Base-by-base conservation (phyloP, 768 basidiomycete species). In the Russula griseocarnosa region DNA sequence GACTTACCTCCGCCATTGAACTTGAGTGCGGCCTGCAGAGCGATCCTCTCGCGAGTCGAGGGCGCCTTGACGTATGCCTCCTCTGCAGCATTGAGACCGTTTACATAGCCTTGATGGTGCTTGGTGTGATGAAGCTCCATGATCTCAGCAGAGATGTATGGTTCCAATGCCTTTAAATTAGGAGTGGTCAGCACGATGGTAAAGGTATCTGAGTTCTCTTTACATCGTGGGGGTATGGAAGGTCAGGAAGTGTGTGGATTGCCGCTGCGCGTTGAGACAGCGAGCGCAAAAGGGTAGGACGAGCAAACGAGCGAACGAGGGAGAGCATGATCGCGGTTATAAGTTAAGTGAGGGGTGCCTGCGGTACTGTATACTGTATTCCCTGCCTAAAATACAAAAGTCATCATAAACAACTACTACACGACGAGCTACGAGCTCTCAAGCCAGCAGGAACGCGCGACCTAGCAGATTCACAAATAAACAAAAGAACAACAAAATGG, bases 121-220 rank as follows among this genome's bases (percentile, higher is more conserved):
- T 94, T 94, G 62, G 82, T 80, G 77, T 98, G 94, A 73, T 97
- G 96, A 62, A 98, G 79, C 60, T 81, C 86, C 95, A 98, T 98
- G 67, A 99, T 98, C 73, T 94, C 83, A 69, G 84, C 81, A 1
- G 90, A 90, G 75, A 99, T 95, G 71, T 87, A 82, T 11, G 96
- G 96, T 77, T 98, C 94, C 68, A 98, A 86, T 11, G 93, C 92
- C 87, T 88, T 26, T n/a, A 24, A 49, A 26, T 56, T 10, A 61
- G n/a, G 38, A 55, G 49, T 63, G 60, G 71, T 51, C 36, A 59
- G 58, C 24, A 49, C 46, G n/a, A 13, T 3, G 6, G 36, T 36
- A 13, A 36, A 47, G n/a, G 20, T n/a, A n/a, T 8, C n/a, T 3
- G n/a, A 47, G 26, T 36, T 16, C 14, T 18, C 66, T 82, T 65